A percentile compares a stretch with the other conserved stretches of the same genome.
Conservation (phyloP, 2,329 filamentous ascomycete species). For the Aspergillus sp. region DNA sequence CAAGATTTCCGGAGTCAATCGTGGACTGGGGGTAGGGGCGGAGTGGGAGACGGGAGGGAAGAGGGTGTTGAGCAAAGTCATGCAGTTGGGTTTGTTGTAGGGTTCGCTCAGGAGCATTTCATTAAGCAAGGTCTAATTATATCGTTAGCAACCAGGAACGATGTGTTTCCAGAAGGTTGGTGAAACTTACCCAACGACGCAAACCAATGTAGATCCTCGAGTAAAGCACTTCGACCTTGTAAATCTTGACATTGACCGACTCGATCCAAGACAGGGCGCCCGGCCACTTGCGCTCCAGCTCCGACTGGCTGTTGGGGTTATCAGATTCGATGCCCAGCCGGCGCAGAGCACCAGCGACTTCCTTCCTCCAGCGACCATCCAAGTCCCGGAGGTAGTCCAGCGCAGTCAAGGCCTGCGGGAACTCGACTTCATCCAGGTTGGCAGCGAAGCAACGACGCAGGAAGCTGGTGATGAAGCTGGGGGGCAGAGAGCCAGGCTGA, state of each 20-base stretch:
- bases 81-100: slow-evolving; percentile 57
- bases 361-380: slow-evolving; percentile 51
- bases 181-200: slow-evolving; percentile 51
- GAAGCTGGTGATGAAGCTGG: slow-evolving; percentile 55
- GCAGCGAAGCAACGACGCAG: slow-evolving; percentile 51
- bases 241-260: slow-evolving; percentile 44
- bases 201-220: slow-evolving; percentile 54
- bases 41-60: slow-evolving; percentile 49
- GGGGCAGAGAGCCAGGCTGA: slow-evolving; percentile 55
- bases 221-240: slow-evolving; percentile 48
- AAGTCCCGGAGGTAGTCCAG: slow-evolving; percentile 59
- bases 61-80: slow-evolving; percentile 61
- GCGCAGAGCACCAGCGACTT: slow-evolving; percentile 47
- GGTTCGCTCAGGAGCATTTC: slow-evolving; percentile 51
- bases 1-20: slow-evolving; percentile 46
- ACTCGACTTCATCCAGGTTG: slow-evolving; percentile 52
- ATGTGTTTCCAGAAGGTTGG: neutral
- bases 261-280: slow-evolving; percentile 50
- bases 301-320: slow-evolving; percentile 41
- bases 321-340: slow-evolving; percentile 46
- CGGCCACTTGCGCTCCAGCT: slow-evolving; percentile 45
- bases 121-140: slow-evolving; percentile 52
- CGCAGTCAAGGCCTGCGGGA: slow-evolving; percentile 56
- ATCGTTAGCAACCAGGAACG: neutral
- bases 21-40: slow-evolving; percentile 41